Conservation (phyloP, 1,284 basidiomycete genomes). For the Austroboletus olivaceoglutinosus region DNA sequence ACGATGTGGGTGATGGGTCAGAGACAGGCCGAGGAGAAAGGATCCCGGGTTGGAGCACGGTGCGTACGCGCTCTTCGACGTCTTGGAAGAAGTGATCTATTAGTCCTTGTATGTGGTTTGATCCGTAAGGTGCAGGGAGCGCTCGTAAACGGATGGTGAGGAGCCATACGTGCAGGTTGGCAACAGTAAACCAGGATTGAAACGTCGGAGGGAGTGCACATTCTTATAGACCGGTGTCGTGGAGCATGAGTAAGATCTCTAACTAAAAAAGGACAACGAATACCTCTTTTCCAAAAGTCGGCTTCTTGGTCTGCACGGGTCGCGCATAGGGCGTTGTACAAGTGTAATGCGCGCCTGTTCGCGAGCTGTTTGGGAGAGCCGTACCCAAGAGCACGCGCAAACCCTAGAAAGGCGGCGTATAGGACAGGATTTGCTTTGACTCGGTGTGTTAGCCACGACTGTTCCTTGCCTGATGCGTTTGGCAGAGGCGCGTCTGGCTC, state of each 20-base stretch:
- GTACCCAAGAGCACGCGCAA: constrained; percentile 59
- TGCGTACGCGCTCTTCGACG: constrained; percentile 86
- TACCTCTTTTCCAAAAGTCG: constrained; percentile 68
- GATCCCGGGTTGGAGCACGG: constrained; percentile 66
- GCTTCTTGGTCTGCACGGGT: constrained; percentile 57
- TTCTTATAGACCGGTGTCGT: constrained; percentile 42
- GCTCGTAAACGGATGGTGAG: constrained; percentile 86
- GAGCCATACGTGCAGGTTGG: constrained; percentile 92
- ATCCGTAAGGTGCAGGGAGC: constrained; percentile 67
- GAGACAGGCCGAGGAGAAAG: constrained; percentile 24
- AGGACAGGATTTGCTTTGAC: constrained; percentile 53
- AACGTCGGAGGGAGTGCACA: constrained; percentile 91
- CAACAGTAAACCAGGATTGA: constrained; percentile 96
- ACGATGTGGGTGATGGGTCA: constrained; percentile 33
- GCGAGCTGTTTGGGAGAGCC: constrained; percentile 60
- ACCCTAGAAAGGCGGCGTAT: constrained; percentile 47
- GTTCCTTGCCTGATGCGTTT: constrained; percentile 8
- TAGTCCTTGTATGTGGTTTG: constrained; percentile 73
- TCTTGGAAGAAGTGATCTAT: constrained; percentile 97
- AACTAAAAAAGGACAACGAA: constrained; percentile 17
- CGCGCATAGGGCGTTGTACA: constrained; percentile 62
- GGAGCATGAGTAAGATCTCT: background rate
- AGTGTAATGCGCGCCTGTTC: constrained; percentile 51
- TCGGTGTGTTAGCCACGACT: constrained; percentile 58
- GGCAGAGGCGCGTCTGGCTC: constrained; percentile 1